phyloP scores from a whole-genome alignment of 257 asterid genomes.

The Solanum pennellii region DNA sequence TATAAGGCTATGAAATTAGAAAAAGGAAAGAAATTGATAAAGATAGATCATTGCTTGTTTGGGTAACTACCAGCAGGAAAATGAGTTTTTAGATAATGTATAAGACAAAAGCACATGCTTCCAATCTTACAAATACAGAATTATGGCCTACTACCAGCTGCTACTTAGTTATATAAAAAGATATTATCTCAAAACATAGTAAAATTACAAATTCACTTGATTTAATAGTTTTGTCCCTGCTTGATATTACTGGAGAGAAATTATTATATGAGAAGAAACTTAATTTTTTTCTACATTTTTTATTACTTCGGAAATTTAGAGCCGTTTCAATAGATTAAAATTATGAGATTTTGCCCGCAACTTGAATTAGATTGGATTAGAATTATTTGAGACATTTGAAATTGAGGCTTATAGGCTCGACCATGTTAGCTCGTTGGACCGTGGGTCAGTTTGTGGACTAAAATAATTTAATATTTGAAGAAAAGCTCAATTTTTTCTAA shows the following conservation, averaged over 20 bases:
- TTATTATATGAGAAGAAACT: background rate
- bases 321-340: background rate
- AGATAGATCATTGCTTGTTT: background rate
- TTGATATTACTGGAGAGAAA: background rate
- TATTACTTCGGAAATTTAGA: background rate
- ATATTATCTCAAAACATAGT: background rate
- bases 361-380: background rate
- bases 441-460: background rate
- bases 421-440: background rate
- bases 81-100: background rate
- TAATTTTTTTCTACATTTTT: background rate
- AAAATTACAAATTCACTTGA: background rate
- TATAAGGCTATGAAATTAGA: background rate
- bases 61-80: constrained; percentile 4
- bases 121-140: background rate
- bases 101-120: constrained; percentile 11
- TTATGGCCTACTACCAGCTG: background rate
- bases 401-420: background rate
- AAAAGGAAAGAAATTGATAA: background rate
- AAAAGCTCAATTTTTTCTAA: background rate
- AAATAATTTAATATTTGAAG: no score
- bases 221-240: background rate
- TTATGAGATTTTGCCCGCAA: background rate
- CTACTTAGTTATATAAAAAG: background rate
- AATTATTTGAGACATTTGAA: background rate